Conservation (phyloP, 2,329 filamentous ascomycete species). For the Byssoonygena ceratinophila region DNA sequence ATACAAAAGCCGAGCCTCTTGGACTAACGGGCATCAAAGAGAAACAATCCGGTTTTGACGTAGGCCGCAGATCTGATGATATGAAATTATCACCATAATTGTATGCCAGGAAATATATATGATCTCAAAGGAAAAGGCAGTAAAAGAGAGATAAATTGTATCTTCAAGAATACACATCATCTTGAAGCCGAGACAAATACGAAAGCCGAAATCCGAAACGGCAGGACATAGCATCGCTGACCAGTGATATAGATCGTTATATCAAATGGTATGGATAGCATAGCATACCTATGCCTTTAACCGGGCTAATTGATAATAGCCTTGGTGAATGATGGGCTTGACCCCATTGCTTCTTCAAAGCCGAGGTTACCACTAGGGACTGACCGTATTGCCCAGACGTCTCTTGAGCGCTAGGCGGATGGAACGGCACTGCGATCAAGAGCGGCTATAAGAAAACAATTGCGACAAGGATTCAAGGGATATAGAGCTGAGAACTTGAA, state of each 20-base stretch:
- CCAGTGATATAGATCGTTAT: background rate
- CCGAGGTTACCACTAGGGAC: background rate
- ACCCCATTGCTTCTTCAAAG: background rate
- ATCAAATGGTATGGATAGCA: background rate
- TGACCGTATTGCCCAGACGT: background rate
- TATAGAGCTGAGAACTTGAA: background rate
- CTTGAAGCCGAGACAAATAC: background rate
- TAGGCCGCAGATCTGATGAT: background rate
- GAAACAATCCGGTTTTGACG: background rate
- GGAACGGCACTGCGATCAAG: background rate
- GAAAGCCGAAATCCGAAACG: conserved; percentile 6
- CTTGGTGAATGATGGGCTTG: background rate
- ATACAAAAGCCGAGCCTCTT: background rate
- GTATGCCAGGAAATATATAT: background rate
- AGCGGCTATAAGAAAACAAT: background rate
- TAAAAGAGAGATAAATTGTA: background rate
- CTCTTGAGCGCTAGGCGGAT: background rate
- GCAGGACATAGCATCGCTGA: background rate
- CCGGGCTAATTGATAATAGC: conserved; percentile 1
- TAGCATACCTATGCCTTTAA: background rate
- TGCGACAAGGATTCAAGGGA: background rate
- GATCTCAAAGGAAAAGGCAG: background rate
- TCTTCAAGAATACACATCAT: background rate
- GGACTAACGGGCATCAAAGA: background rate
- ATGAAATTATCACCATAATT: background rate